These are phyloP conservation scores for Pseudogymnoascus sp. DNA, from an alignment of 2,329 filamentous ascomycete genomes.

Conservation along the genomic window DNA sequence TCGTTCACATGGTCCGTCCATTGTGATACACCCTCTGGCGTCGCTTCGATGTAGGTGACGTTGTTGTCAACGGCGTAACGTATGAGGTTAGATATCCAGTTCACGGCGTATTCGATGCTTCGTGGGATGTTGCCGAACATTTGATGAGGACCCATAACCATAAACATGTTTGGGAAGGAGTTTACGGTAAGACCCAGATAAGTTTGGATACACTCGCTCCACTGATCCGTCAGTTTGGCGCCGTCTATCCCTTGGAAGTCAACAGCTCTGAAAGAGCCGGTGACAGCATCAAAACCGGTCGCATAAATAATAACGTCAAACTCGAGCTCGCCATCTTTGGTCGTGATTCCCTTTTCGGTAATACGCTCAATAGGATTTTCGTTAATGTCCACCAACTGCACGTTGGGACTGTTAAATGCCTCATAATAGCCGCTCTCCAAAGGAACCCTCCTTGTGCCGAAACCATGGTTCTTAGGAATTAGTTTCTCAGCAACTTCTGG, in stretches of 20 bases:
- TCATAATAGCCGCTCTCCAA: conserved; percentile 26
- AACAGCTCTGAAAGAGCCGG: conserved; percentile 20
- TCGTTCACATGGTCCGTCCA: conserved; percentile 44
- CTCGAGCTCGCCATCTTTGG: conserved; percentile 17
- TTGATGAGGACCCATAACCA: conserved; percentile 37
- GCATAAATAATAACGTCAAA: conserved; percentile 29
- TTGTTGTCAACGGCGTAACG: conserved; percentile 26
- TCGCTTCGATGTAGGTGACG: conserved; percentile 33
- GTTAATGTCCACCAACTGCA: conserved; percentile 23
- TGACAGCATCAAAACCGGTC: conserved; percentile 24
- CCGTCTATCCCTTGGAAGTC: conserved; percentile 20
- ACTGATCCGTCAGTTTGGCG: conserved; percentile 16
- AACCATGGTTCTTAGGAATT: conserved; percentile 27
- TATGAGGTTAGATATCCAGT: conserved; percentile 32
- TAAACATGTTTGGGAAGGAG: conserved; percentile 27
- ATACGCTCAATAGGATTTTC: conserved; percentile 26
- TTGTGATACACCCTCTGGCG: conserved; percentile 29
- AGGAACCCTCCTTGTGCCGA: conserved; percentile 19
- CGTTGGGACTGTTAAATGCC: conserved; percentile 25
- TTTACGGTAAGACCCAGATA: conserved; percentile 24
- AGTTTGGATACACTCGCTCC: conserved; percentile 19
- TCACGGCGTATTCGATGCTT: conserved; percentile 36
- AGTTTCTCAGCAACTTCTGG: conserved; percentile 29
- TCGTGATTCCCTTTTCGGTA: conserved; percentile 27
- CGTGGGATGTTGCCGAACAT: conserved; percentile 37